Evolutionary conservation across 2,329 filamentous ascomycete species (phyloP), one percentile per base, ranked within the genome.

Genomic region (Talaromyces sp.): DNA sequence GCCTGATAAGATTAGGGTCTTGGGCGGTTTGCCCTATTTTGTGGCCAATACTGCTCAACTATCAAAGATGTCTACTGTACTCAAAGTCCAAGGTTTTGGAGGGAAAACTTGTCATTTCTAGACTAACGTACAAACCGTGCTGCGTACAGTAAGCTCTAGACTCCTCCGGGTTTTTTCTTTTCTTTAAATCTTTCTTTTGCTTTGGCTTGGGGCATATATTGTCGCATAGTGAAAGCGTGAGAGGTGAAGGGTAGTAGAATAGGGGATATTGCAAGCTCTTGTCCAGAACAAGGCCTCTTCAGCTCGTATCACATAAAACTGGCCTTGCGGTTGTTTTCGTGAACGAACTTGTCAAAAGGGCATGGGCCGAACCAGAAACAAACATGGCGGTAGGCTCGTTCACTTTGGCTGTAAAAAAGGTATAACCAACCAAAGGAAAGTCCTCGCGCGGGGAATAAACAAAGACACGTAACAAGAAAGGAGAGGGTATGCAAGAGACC

Each of bases 51-150:
- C n/a, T 44, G 17, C 15, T n/a, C n/a, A n/a, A n/a, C n/a, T n/a
- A 36, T 11, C 10, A 36, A 32, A 9, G 30, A 32, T 10, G 9
- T 47, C 25, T 27, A 51, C 44, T 11, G 5, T 27, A 49, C 33
- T 36, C 44, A 10, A 25, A 27, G 36, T 6, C n/a, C 4, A 30
- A 30, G 28, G 8, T 61, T 63, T 36, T 60, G 61, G 67, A 71
- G 70, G 70, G 66, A 68, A 33, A 64, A 27, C 52, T 70, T 72
- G 65, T 66, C 69, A 72, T 67, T 72, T 70, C 66, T 67, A 70
- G 66, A 68, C 66, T 69, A 67, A 58, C 19, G 55, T 57, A 52
- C 56, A 59, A 60, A 36, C 30, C 39, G 44, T 39, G 15, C 32
- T 17, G 8, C 13, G 32, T 39, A 56, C 54, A 63, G 36, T 17